Base-by-base conservation (phyloP, 352 stramenopile species). In the Pythium phragmiticola region DNA sequence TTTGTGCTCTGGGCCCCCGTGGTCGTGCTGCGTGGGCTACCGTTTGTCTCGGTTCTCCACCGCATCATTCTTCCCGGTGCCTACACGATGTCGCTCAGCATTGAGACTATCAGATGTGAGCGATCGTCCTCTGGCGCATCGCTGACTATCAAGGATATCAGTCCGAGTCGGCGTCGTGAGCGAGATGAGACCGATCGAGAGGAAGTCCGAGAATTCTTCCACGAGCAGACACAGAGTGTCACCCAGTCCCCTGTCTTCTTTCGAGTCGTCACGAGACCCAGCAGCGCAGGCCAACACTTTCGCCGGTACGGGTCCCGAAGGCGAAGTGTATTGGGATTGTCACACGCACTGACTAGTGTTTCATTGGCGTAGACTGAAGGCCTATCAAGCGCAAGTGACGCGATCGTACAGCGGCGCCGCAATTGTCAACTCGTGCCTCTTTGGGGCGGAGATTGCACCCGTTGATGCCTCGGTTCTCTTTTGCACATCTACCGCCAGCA, bases 1-100 rank as follows among this genome's bases (percentile, higher is more conserved):
- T 41, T 74, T 7, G n/a, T 71, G 19, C 66, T 92, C 3, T 89
- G 78, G 78, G 14, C 83, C 2, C 78, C 81, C 11, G 76, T 89
- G 41, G 77, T 88, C 4, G n/a, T 49, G 7, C 47, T 92, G 21
- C 80, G 72, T 21, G 69, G 70, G 3, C n/a, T 90, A 0, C 80
- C 82, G 0, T 2, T 88, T 7, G 77, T 75, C 11, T 81, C 81
- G 8, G 43, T 92, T 9, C 7, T 75, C 6, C 75, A 87, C 57
- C 72, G 80, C 1, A 26, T 72, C 4, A 72, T 69, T 57, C 56
- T 71, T 42, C 74, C 33, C 69, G 76, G 58, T n/a, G 26, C 30
- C 30, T 76, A 52, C 59, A 73, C 23, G 7, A 42, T 11, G 21
- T 60, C n/a, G 2, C 55, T 62, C 30, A 49, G 50, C 19, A 30